Base-by-base conservation (phyloP, 768 basidiomycete genomes). In the Suillus spraguei region DNA sequence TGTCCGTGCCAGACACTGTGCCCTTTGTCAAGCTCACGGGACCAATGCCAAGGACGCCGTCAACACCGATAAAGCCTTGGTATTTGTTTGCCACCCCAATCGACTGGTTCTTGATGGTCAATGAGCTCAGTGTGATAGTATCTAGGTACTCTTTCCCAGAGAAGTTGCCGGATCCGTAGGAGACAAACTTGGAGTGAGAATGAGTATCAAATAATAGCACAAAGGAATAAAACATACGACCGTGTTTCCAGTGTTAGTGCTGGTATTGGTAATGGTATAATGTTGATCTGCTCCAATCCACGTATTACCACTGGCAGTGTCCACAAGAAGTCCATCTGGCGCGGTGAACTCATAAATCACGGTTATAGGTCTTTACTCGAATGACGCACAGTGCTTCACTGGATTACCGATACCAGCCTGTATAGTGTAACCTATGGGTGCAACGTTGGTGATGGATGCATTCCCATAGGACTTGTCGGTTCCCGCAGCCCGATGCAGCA, bases 81-180 rank as follows among this genome's bases (percentile, higher is more conserved):
- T 69, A 55, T 5, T 62, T 36, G 0, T 66, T 39, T 2, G 80
- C 76, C 53, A 71, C 73, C 32, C 78, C 79, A 33, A 80, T 73
- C 13, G 68, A 68, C 66, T 80, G 79, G 0, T 65, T 50, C 3
- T 28, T 60, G 39, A 72, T 67, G 13, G 52, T 65, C 35, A 71
- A 52, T 47, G 61, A 39, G 28, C 47, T 58, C 17, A 71, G 62
- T 2, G 63, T 53, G 28, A 72, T 65, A 1, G 58, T 56, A 38
- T 68, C 71, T 32, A 59, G 50, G 47, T 60, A 71, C 59, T 71
- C 68, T n/a, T 63, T 22, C 24, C 70, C 70, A 9, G 55, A 62
- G 46, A 71, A 71, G 33, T 33, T 47, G 13, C 66, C 66, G n/a
- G 70, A 67, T 38, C 70, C 70, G 24, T 71, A 71, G 13, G 65